A percentile compares a stretch with the other conserved stretches of the same genome.
These are phyloP conservation scores for Zalaria sp. DNA, from an alignment of 2,329 filamentous ascomycete species.

Conservation along the genomic window DNA sequence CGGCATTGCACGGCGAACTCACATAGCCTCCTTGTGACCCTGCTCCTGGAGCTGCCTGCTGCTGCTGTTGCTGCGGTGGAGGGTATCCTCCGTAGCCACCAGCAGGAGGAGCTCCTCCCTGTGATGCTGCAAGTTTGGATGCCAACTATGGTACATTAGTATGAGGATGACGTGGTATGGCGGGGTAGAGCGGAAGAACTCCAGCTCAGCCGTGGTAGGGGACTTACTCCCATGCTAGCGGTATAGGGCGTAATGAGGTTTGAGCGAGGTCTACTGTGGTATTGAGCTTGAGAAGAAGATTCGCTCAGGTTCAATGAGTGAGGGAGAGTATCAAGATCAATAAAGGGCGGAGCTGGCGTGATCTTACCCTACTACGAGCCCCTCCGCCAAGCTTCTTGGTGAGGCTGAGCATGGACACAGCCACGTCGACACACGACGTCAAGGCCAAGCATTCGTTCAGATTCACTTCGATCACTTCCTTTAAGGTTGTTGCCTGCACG, in stretches of 20 bases:
- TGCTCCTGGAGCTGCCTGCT: slow-evolving; percentile 7
- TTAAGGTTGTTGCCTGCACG: too few species aligned
- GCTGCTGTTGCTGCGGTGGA: slow-evolving; percentile 18
- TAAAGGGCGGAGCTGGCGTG: too few species aligned
- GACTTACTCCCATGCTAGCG: slow-evolving; percentile 1
- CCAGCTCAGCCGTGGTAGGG: too few species aligned
- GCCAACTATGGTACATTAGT: slow-evolving; percentile 23
- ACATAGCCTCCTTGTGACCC: slow-evolving; percentile 34
- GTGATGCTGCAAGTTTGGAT: slow-evolving; percentile 31
- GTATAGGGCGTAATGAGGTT: neutral
- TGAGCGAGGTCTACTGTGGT: neutral
- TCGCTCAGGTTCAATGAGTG: too few species aligned
- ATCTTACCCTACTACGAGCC: too few species aligned
- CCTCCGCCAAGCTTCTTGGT: too few species aligned
- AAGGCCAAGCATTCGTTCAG: too few species aligned
- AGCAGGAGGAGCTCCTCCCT: slow-evolving; percentile 17
- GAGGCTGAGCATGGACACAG: too few species aligned
- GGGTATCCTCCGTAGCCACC: slow-evolving; percentile 15
- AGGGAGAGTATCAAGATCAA: too few species aligned
- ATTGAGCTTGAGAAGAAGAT: neutral
- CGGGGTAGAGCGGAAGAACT: neutral
- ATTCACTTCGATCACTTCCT: too few species aligned
- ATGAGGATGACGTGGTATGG: neutral
- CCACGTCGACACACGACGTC: too few species aligned
- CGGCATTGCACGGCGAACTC: slow-evolving; percentile 21